phyloP scores from a whole-genome alignment of 306 rosid genomes.

The Elaeagnus macrophylla region DNA sequence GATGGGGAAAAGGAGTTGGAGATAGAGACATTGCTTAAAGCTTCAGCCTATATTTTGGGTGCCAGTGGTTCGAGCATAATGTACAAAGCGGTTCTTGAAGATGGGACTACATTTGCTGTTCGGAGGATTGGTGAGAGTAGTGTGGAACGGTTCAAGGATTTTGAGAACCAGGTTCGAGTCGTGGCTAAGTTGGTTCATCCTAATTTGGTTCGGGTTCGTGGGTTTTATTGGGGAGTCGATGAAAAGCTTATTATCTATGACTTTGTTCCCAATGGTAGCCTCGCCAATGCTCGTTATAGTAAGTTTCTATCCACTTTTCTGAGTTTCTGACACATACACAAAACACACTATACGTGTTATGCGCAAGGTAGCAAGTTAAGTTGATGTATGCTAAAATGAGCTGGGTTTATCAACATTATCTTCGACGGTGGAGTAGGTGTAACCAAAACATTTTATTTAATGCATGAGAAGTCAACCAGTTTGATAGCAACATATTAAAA shows the following conservation, averaged over 20 bases:
- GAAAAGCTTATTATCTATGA: slow-evolving; percentile 94
- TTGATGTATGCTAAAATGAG: slow-evolving; percentile 21
- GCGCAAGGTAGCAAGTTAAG: slow-evolving; percentile 15
- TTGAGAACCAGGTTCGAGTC: slow-evolving; percentile 61
- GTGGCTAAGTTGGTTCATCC: slow-evolving; percentile 81
- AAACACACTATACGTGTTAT: background rate
- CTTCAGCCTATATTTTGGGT: slow-evolving; percentile 81
- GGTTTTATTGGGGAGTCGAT: slow-evolving; percentile 76
- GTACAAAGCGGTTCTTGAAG: slow-evolving; percentile 92
- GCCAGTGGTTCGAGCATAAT: slow-evolving; percentile 94
- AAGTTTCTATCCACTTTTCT: slow-evolving; percentile 16
- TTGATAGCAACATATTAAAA: background rate
- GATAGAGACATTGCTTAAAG: slow-evolving; percentile 64
- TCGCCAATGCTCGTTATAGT: slow-evolving; percentile 95
- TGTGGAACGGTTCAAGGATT: slow-evolving; percentile 74
- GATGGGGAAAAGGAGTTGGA: slow-evolving; percentile 82
- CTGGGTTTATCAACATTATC: background rate
- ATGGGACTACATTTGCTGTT: slow-evolving; percentile 71
- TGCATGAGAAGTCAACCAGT: slow-evolving; percentile 39
- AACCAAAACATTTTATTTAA: slow-evolving; percentile 32
- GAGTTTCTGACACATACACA: no score
- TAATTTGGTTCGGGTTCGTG: slow-evolving; percentile 76
- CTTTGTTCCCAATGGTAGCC: slow-evolving; percentile 85
- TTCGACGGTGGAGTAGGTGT: slow-evolving; percentile 54
- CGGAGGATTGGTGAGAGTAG: slow-evolving; percentile 81